A percentile compares a stretch with the other conserved stretches of the same genome.
Conservation (phyloP, 2,329 filamentous ascomycete genomes). For the Fusarium cicatricum region DNA sequence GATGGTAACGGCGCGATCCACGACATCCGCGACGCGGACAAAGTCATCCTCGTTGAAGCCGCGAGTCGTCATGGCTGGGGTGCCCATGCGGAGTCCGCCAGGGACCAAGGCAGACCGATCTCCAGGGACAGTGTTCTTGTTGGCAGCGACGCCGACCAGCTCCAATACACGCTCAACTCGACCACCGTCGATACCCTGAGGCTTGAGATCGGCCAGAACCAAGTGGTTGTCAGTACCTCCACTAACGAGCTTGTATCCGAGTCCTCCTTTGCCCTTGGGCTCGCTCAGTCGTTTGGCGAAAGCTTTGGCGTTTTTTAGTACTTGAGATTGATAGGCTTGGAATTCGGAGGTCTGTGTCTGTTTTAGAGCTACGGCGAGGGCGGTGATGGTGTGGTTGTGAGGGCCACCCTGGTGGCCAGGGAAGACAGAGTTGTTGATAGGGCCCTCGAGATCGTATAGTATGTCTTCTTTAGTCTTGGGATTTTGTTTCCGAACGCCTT, state of each 20-base stretch:
- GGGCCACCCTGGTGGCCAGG: constrained; percentile 97
- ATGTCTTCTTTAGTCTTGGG: constrained; percentile 86
- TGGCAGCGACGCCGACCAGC: constrained; percentile 93
- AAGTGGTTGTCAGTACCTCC: constrained; percentile 98
- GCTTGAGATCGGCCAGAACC: constrained; percentile 90
- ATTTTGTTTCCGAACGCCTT: constrained; percentile 84
- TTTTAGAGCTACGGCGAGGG: constrained; percentile 91
- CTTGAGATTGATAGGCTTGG: constrained; percentile 88
- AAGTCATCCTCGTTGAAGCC: constrained; percentile 94
- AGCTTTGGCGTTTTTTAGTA: constrained; percentile 89
- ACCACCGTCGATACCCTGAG: constrained; percentile 85
- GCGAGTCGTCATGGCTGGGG: constrained; percentile 96
- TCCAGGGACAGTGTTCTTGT: constrained; percentile 98
- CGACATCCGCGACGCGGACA: constrained; percentile 82
- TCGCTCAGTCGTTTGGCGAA: constrained; percentile 75
- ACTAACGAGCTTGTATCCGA: constrained; percentile 89
- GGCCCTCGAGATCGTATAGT: constrained; percentile 87
- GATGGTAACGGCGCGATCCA: constrained; percentile 83
- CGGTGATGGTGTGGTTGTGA: constrained; percentile 99
- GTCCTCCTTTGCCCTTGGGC: constrained; percentile 75
- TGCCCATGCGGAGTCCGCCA: constrained; percentile 91
- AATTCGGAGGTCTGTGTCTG: constrained; percentile 92
- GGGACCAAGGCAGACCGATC: constrained; percentile 94
- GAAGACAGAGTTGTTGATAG: constrained; percentile 97
- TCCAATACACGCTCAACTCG: constrained; percentile 91